Conservation (phyloP, 2,329 filamentous ascomycete species). For the Colletotrichum sp. region DNA sequence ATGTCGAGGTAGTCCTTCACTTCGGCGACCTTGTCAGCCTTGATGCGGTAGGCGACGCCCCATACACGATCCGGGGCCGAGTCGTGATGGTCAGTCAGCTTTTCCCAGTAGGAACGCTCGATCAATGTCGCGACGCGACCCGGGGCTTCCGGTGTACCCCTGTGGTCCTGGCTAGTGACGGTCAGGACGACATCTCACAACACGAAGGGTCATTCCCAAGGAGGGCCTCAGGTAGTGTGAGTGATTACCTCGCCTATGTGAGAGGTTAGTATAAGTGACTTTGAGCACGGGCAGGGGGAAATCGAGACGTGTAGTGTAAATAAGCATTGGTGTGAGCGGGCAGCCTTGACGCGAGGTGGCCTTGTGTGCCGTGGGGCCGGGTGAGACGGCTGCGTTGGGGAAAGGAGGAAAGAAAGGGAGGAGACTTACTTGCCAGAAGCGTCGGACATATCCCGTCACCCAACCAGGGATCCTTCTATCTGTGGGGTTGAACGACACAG, state of each 20-base stretch:
- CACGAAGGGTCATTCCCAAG: not conserved
- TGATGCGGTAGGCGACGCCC: constrained; percentile 92
- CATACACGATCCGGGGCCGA: constrained; percentile 73
- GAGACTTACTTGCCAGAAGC: constrained; percentile 92
- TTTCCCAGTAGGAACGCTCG: constrained; percentile 81
- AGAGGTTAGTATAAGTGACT: constrained; percentile 4
- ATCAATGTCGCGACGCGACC: constrained; percentile 95
- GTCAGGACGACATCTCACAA: not conserved
- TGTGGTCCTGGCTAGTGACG: constrained; percentile 82
- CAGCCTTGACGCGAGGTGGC: not conserved
- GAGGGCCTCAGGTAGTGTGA: not conserved
- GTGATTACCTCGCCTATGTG: constrained; percentile 37
- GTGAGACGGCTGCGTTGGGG: constrained; percentile 4
- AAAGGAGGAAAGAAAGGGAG: not conserved
- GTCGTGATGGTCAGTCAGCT: constrained; percentile 71
- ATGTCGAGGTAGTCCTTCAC: constrained; percentile 93
- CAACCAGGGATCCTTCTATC: constrained; percentile 87
- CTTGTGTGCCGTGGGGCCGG: constrained; percentile 2
- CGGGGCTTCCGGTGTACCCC: constrained; percentile 85
- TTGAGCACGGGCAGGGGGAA: not conserved
- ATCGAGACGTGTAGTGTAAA: not conserved
- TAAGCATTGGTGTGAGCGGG: constrained; percentile 14
- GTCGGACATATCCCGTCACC: constrained; percentile 90
- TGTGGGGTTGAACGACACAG: constrained; percentile 38
- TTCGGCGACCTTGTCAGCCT: constrained; percentile 72